Base-by-base conservation (phyloP, 2,329 filamentous ascomycete genomes). In the Apiospora pterosperma region DNA sequence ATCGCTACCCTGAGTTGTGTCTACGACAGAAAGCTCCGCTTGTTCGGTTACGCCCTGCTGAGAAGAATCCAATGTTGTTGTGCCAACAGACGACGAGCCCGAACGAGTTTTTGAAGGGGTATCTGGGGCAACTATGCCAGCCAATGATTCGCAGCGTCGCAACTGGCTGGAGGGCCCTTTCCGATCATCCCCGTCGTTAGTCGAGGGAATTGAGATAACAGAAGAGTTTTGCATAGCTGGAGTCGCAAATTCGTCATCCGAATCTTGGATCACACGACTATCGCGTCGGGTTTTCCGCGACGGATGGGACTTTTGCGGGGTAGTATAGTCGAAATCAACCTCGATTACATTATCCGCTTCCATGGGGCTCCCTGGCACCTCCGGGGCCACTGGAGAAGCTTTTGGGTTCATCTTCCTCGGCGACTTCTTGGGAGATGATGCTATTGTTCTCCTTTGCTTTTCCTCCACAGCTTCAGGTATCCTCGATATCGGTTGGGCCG, bases 181-280 rank as follows among this genome's bases (percentile, higher is more conserved):
- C 19, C 39, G 67, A 41, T 55, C 38, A 42, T 12, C 14, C 23
- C 21, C 28, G 42, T 65, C 68, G 39, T 62, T 68, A 28, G 59
- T 65, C 21, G 68, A 72, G 63, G 67, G 69, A 38, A 68, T 67
- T 36, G 72, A 72, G 23, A 74, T 69, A 14, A 72, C 71, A 4
- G 74, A 70, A 63, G 72, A 65, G 70, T 82, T 73, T 41, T 73
- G 75, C 11, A 74, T 75, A 10, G 75, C 77, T 14, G 82, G 78
- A 5, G 80, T 80, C 6, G 82, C 69, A 48, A 81, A 82, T 52
- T 87, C 85, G 52, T 87, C 85, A 55, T 88, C 85, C 0, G 85
- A 88, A 68, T 88, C 85, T 62, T 83, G 78, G 44, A 88, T 82
- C 7, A 85, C 73, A 38, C 77, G 75, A 36, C 78, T 75, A 62